These are phyloP conservation scores for Biscutella laevigata DNA, from an alignment of 441 rosid species.

Conservation along the genomic window DNA sequence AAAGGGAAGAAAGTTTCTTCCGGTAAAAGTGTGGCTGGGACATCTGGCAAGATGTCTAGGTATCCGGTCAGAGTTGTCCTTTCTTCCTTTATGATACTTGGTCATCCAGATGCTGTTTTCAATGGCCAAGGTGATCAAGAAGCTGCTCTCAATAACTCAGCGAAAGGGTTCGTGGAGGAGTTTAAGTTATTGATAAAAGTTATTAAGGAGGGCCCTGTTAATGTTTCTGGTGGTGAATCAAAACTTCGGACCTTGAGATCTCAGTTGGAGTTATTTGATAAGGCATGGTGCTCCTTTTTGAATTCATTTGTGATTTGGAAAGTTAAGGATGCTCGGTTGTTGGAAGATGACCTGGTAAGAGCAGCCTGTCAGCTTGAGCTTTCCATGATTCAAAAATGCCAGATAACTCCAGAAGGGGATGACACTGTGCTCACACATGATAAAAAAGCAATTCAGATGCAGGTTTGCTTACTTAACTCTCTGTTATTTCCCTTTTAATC, in stretches of 20 bases:
- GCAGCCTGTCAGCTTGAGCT: conserved; percentile 99
- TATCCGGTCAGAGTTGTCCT: conserved; percentile 82
- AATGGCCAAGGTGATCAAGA: conserved; percentile 82
- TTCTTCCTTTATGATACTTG: conserved; percentile 85
- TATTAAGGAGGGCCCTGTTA: conserved; percentile 61
- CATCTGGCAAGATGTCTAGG: conserved; percentile 41
- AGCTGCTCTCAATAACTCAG: conserved; percentile 57
- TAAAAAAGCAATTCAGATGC: conserved; percentile 77
- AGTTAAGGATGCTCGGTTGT: conserved; percentile 77
- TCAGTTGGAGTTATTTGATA: conserved; percentile 74
- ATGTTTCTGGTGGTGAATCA: conserved; percentile 32
- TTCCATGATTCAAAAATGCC: conserved; percentile 88
- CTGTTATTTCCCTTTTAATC: neutral
- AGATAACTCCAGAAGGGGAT: conserved; percentile 54
- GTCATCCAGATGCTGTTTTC: conserved; percentile 94
- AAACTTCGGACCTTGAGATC: conserved; percentile 59
- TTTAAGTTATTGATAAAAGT: conserved; percentile 65
- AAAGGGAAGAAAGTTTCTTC: conserved; percentile 36
- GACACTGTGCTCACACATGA: conserved; percentile 58
- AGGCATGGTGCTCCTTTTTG: conserved; percentile 74
- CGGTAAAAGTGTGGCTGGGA: conserved; percentile 24
- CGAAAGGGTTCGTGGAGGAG: conserved; percentile 52
- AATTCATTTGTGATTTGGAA: conserved; percentile 89
- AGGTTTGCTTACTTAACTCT: conserved; percentile 32
- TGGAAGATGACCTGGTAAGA: conserved; percentile 88